Evolutionary conservation across 371 early-diverging fungal genomes (phyloP).

Genomic region (Parasitella parasitica): DNA sequence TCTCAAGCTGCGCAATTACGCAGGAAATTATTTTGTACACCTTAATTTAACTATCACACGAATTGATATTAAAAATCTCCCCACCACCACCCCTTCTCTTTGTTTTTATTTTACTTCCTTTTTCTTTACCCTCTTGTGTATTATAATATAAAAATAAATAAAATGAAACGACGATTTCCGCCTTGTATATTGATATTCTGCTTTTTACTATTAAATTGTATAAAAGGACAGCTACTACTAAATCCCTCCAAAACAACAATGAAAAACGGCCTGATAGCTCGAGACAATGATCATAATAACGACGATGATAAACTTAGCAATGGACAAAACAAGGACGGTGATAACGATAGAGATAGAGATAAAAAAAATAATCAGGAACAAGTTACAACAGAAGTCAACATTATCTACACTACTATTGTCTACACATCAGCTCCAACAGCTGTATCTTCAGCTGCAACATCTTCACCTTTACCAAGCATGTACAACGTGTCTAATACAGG

Average conservation of each 20-base stretch:
- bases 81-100: too few species aligned
- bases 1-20: too few species aligned
- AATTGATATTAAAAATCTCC: too few species aligned
- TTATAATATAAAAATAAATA: background rate
- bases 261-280: background rate
- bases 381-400: slow-evolving; percentile 1
- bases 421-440: background rate
- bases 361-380: background rate
- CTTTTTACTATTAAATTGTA: background rate
- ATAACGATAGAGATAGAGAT: background rate
- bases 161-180: background rate
- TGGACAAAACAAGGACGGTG: background rate
- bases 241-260: background rate
- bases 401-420: slow-evolving; percentile 6
- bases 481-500: slow-evolving; percentile 14
- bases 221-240: background rate
- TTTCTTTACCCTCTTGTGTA: too few species aligned
- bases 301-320: background rate
- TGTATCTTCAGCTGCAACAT: background rate
- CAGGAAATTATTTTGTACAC: too few species aligned
- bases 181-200: background rate
- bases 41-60: too few species aligned
- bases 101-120: too few species aligned
- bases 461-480: background rate
- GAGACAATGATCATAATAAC: background rate